Evolutionary conservation across 768 basidiomycete genomes (phyloP), one percentile per base, ranked within the genome.

Genomic region (Trametes villosa): DNA sequence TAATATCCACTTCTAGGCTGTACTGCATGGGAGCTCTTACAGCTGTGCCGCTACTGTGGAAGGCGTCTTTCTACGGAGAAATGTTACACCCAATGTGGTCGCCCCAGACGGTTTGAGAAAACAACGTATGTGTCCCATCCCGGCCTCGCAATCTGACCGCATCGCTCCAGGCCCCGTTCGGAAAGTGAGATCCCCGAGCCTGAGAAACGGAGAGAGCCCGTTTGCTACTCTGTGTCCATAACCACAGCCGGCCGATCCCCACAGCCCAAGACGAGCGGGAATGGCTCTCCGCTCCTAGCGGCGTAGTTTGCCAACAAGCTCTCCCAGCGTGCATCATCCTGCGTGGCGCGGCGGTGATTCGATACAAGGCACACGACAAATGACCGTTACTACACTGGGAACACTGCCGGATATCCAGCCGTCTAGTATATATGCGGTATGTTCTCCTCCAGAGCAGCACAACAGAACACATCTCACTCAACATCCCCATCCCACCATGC

Each of bases 401-500:
- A 47, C 62, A 54, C 53, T 59, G 62, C 53, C 62, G 20, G 38
- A 2, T 2, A 18, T 17, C 7, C n/a, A n/a, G n/a, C n/a, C 22
- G n/a, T 38, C 26, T 41, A 5, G 41, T 57, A 53, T 58, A 63
- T 63, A 63, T 57, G 52, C 11, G 24, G n/a, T 20, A 27, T 7
- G 26, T 7, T 20, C 13, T 15, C 1, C 3, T 17, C 9, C 27
- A 7, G 40, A 45, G 30, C 20, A 55, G 6, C 38, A 42, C 46
- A 47, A 20, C 41, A n/a, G 36, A 18, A 30, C 31, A 22, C 30
- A 48, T 36, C 18, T 42, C 29, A n/a, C 26, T 20, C 30, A 22
- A 17, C 51, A 38, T 44, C 18, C 34, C 7, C 38, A 58, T 29
- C 20, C 40, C 29, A 29, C 3, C 34, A 69, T 69, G 68, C 22